Conservation (phyloP, 257 asterid genomes). For the Solanum sejunctum region DNA sequence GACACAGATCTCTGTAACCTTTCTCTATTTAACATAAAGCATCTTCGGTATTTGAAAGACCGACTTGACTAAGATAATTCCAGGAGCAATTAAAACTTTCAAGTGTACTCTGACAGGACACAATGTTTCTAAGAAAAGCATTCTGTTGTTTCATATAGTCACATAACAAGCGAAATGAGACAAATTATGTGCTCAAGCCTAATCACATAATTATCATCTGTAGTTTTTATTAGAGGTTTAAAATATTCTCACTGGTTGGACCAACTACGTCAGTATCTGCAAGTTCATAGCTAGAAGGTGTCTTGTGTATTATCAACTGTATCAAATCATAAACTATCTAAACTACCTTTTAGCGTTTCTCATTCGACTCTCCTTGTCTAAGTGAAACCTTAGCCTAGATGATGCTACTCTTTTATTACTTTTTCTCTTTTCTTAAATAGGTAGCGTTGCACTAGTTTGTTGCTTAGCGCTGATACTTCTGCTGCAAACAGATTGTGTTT, state of each 20-base stretch:
- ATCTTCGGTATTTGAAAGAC: neutral
- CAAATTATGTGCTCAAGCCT: neutral
- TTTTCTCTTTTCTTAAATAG: neutral
- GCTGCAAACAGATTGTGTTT: constrained; percentile 46
- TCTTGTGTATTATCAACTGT: neutral
- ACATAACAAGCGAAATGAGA: neutral
- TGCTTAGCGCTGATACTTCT: neutral
- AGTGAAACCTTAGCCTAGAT: neutral
- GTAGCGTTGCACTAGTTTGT: neutral
- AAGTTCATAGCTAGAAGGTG: neutral
- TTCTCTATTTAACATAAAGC: neutral
- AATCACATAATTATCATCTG: neutral
- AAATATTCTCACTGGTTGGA: neutral
- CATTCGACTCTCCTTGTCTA: neutral
- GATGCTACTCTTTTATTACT: neutral
- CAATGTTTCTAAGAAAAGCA: neutral
- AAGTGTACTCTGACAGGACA: neutral
- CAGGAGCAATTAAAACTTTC: neutral
- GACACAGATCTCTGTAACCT: neutral
- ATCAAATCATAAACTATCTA: neutral
- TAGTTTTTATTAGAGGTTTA: neutral
- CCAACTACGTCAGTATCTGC: neutral
- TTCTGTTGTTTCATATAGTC: neutral
- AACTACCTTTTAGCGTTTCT: neutral
- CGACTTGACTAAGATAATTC: neutral